A percentile compares a stretch with the other conserved stretches of the same genome.
Evolutionary conservation across 306 rosid genomes (phyloP).

Genomic region (Rubus idaeus): DNA sequence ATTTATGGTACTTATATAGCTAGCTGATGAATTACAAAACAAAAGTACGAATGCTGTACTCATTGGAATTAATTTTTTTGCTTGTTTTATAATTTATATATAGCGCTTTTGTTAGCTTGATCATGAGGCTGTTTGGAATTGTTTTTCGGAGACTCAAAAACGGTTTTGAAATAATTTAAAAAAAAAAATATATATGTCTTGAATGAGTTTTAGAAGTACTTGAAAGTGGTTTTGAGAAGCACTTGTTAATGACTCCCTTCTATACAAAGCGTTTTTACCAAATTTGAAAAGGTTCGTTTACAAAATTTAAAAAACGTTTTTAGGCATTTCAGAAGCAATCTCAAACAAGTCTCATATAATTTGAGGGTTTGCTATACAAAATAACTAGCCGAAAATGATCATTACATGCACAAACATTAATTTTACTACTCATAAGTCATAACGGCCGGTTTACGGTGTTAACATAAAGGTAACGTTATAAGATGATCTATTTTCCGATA

Average conservation of each 20-base stretch:
- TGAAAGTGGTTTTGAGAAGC: no score
- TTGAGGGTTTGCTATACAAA: not conserved
- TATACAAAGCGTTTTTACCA: no score
- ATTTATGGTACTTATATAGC: not conserved
- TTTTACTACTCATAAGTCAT: not conserved
- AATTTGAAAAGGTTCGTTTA: no score
- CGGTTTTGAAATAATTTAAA: no score
- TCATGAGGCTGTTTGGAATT: not conserved
- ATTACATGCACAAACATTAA: not conserved
- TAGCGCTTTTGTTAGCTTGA: not conserved
- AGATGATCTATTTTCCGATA: no score
- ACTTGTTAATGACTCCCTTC: no score
- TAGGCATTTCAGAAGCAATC: no score
- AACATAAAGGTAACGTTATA: not conserved
- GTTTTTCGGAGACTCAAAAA: no score
- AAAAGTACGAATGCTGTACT: not conserved
- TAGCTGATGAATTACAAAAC: constrained; percentile 4
- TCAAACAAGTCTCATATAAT: not conserved
- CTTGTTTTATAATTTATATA: not conserved
- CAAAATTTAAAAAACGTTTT: no score
- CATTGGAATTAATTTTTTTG: not conserved
- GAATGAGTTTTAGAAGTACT: no score
- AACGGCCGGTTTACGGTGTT: no score
- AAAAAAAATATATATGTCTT: no score
- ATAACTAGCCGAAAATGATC: not conserved